Evolutionary conservation across 1,284 basidiomycete genomes (phyloP).

Genomic region (Marasmius fiardii): DNA sequence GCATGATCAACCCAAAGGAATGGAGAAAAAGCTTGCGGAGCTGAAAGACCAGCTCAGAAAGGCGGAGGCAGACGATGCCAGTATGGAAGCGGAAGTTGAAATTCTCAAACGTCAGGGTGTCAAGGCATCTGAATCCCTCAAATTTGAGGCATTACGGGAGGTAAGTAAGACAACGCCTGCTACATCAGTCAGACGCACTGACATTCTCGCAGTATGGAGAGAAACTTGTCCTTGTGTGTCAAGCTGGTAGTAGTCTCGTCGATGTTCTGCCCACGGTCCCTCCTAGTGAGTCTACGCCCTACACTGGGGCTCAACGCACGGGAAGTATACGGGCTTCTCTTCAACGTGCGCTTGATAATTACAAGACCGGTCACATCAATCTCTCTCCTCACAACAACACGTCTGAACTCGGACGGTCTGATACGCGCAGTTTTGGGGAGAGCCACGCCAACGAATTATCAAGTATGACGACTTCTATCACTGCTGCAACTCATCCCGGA

Average conservation of each 20-base stretch:
- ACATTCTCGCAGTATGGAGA: slow-evolving; percentile 57
- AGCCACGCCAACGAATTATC: slow-evolving; percentile 73
- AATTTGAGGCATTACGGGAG: slow-evolving; percentile 28
- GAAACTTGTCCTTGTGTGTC: slow-evolving; percentile 68
- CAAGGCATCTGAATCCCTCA: slow-evolving; percentile 23
- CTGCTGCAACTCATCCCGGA: slow-evolving; percentile 25
- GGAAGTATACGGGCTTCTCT: slow-evolving; percentile 69
- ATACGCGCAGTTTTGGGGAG: slow-evolving; percentile 77
- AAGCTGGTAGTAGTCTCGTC: slow-evolving; percentile 61
- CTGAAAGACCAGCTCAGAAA: slow-evolving; percentile 61
- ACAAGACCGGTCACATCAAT: slow-evolving; percentile 60
- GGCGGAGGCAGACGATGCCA: slow-evolving; percentile 59
- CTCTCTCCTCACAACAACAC: slow-evolving; percentile 42
- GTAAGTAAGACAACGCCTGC: slow-evolving; percentile 28
- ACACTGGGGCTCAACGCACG: slow-evolving; percentile 57
- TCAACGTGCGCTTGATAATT: slow-evolving; percentile 72
- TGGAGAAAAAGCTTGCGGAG: slow-evolving; percentile 61
- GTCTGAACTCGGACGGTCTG: slow-evolving; percentile 60
- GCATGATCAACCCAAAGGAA: slow-evolving; percentile 56
- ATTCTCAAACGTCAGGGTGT: slow-evolving; percentile 71
- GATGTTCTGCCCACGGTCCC: slow-evolving; percentile 60
- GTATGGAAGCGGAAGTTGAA: slow-evolving; percentile 63
- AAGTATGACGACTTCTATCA: slow-evolving; percentile 41
- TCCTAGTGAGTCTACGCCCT: slow-evolving; percentile 50
- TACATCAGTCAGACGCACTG: slow-evolving; percentile 6